Percentiles rank a stretch among this genome's conserved stretches.
Conservation (phyloP, 352 stramenopile species). For the Phytophthora hibernalis region DNA sequence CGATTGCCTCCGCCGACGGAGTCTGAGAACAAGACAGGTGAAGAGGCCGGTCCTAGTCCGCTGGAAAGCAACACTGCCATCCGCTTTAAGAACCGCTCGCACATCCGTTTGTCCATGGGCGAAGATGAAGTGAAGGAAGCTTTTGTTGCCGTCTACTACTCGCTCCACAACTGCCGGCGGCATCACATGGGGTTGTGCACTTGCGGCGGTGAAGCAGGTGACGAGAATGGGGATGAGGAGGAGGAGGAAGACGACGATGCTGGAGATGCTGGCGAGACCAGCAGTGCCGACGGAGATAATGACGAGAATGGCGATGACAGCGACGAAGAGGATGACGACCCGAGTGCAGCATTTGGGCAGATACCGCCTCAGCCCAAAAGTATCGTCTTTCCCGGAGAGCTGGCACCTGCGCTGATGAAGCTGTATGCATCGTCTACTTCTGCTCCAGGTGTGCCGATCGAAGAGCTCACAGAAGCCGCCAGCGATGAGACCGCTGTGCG, state of each 20-base stretch:
- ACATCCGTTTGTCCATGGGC: conserved; percentile 72
- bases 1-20: conserved; percentile 57
- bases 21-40: conserved; percentile 14
- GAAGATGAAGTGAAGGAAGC: conserved; percentile 67
- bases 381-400: conserved; percentile 69
- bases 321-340: conserved; percentile 40
- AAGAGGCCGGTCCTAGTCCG: conserved; percentile 43
- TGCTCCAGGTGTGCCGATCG: conserved; percentile 31
- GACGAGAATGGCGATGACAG: conserved; percentile 42
- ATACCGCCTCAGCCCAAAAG: conserved; percentile 57
- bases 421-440: conserved; percentile 59
- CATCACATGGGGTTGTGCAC: conserved; percentile 88
- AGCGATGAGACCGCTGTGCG: conserved; percentile 71
- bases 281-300: conserved; percentile 39
- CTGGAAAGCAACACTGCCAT: conserved; percentile 57
- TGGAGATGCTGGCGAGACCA: conserved; percentile 21
- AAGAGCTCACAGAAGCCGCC: conserved; percentile 49
- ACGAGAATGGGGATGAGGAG: conserved; percentile 29
- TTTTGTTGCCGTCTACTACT: conserved; percentile 77
- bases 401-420: conserved; percentile 72
- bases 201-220: conserved; percentile 49
- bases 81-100: conserved; percentile 72
- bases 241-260: conserved; percentile 36
- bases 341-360: conserved; percentile 40
- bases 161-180: conserved; percentile 72